Evolutionary conservation across 1,139 yeast genomes (phyloP).

Genomic region (Meyerozyma smithsonii): DNA sequence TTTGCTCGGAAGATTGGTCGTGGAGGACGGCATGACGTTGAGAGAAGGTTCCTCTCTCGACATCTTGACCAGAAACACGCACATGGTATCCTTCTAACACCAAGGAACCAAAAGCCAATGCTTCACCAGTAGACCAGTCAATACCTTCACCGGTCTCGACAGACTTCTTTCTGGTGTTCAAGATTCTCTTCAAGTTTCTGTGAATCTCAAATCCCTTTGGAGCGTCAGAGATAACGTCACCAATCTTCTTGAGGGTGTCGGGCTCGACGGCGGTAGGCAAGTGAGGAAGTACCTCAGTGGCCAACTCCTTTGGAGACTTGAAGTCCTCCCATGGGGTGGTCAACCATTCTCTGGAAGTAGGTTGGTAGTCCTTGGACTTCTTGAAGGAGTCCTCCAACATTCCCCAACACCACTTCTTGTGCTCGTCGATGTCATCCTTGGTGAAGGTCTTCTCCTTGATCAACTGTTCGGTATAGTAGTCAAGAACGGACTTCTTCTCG

Average conservation of each 20-base stretch:
- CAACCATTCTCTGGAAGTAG: constrained; percentile 95
- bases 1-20: constrained; percentile 83
- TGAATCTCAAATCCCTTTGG: constrained; percentile 90
- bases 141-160: constrained; percentile 88
- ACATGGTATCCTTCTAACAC: constrained; percentile 93
- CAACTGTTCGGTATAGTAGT: constrained; percentile 76
- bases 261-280: constrained; percentile 91
- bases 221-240: constrained; percentile 71
- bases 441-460: constrained; percentile 86
- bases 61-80: constrained; percentile 98
- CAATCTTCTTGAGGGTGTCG: constrained; percentile 68
- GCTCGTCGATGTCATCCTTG: constrained; percentile 86
- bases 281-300: constrained; percentile 92
- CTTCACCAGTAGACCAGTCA: constrained; percentile 99
- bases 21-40: constrained; percentile 99
- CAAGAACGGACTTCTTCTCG: constrained; percentile 82
- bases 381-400: constrained; percentile 83
- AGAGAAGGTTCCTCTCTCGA: constrained; percentile 99
- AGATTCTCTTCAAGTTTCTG: constrained; percentile 93
- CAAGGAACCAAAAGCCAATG: constrained; percentile 92
- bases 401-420: constrained; percentile 97
- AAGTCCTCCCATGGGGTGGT: constrained; percentile 99
- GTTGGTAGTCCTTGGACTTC: constrained; percentile 84
- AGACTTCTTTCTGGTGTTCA: constrained; percentile 81
- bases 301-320: constrained; percentile 96